phyloP scores from a whole-genome alignment of 768 basidiomycete species.

The Boletus huronensis region DNA sequence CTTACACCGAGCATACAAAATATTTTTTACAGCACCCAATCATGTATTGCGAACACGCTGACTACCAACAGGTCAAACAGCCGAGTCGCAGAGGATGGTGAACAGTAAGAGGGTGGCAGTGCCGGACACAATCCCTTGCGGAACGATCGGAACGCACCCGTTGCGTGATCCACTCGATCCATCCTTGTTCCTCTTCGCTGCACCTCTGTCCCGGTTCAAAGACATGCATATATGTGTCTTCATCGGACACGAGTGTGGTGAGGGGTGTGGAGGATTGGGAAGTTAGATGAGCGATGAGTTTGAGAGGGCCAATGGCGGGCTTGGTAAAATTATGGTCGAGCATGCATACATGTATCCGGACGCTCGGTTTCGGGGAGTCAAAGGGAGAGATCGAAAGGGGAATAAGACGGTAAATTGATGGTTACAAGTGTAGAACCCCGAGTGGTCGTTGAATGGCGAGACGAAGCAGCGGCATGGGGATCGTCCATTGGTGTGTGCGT shows the following conservation, averaged over 20 bases:
- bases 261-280: not conserved
- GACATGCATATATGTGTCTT: not conserved
- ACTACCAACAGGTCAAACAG: not conserved
- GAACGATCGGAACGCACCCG: not conserved
- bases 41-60: not conserved
- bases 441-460: not conserved
- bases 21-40: not conserved
- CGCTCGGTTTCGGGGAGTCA: not conserved
- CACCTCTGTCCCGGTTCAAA: not conserved
- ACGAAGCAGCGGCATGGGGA: not conserved
- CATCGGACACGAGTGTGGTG: not conserved
- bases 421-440: not conserved
- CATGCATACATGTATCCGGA: not conserved
- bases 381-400: not conserved
- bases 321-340: not conserved
- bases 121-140: not conserved
- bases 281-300: not conserved
- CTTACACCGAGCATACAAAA: not conserved
- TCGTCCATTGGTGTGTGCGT: not conserved
- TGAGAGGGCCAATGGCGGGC: not conserved
- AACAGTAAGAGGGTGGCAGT: not conserved
- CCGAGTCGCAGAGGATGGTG: not conserved
- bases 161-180: not conserved
- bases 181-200: not conserved
- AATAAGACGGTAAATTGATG: not conserved